phyloP scores from a whole-genome alignment of 2,329 filamentous ascomycete species.

The Pseudocercospora fijiensis region DNA sequence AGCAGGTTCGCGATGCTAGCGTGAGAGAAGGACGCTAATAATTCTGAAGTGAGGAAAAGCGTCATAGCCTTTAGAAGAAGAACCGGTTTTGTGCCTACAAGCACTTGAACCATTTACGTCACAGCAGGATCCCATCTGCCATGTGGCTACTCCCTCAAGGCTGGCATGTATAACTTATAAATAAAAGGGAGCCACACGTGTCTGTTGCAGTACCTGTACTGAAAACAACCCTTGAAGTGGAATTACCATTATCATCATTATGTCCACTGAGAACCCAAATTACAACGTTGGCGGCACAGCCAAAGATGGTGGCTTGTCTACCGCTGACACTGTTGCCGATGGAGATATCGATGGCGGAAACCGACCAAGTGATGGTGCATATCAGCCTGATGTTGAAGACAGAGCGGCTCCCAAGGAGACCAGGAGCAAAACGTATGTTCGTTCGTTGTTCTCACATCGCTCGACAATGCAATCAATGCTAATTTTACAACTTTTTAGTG shows the following conservation, averaged over 20 bases:
- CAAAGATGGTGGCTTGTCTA: conserved; percentile 26
- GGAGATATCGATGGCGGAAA: conserved; percentile 19
- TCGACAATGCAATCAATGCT: neutral
- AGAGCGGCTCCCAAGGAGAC: neutral
- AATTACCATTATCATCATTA: too few relatives aligned
- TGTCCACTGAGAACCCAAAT: conserved; percentile 22
- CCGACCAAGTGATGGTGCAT: conserved; percentile 13
- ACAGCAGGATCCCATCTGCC: too few relatives aligned
- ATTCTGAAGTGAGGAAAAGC: neutral
- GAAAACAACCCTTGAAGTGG: too few relatives aligned
- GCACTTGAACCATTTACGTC: neutral
- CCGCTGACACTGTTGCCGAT: conserved; percentile 23
- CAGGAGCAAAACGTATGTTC: conserved; percentile 10
- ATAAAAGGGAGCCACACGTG: neutral
- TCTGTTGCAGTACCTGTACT: too few relatives aligned
- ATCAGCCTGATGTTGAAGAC: neutral
- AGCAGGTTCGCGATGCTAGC: neutral
- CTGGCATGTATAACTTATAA: neutral
- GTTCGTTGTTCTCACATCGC: neutral
- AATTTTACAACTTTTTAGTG: too few relatives aligned
- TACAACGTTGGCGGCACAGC: conserved; percentile 23
- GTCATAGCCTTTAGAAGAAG: neutral
- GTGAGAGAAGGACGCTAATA: neutral
- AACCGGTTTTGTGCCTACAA: neutral
- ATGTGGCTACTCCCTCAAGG: neutral